Conservation (phyloP, 129 eudicot species). For the Artemisia tridentata region DNA sequence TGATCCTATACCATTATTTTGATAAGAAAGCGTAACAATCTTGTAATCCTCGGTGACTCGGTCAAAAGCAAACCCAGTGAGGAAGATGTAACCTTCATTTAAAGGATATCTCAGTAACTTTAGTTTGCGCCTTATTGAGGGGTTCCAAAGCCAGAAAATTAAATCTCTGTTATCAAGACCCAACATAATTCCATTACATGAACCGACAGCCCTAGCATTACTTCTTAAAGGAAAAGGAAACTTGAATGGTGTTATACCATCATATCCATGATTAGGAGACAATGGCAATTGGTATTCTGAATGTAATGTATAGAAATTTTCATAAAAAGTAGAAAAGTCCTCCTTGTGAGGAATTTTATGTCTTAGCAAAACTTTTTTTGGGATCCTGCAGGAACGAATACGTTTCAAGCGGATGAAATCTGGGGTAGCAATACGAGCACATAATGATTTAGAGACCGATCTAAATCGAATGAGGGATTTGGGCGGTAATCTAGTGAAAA, state of each 20-base stretch:
- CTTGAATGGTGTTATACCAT: neutral
- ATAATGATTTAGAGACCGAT: no score
- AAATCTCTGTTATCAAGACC: no score
- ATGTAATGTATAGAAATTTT: neutral
- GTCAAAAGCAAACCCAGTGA: neutral
- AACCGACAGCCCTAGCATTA: neutral
- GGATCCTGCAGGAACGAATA: no score
- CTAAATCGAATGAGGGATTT: no score
- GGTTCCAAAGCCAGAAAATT: no score
- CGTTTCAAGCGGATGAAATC: no score
- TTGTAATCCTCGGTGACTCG: neutral
- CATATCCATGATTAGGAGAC: neutral
- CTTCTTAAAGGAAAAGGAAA: neutral
- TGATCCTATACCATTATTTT: neutral
- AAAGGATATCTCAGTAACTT: no score
- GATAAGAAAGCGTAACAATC: neutral
- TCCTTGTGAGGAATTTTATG: neutral
- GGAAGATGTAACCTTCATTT: fast-evolving
- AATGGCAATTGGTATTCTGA: neutral
- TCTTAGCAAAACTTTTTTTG: neutral
- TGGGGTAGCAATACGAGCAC: no score
- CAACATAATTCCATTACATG: neutral
- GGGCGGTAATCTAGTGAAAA: no score
- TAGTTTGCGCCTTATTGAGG: no score
- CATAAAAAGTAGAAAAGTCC: no score